phyloP scores from a whole-genome alignment of 805 yeast genomes.

The Torulaspora delbrueckii region DNA sequence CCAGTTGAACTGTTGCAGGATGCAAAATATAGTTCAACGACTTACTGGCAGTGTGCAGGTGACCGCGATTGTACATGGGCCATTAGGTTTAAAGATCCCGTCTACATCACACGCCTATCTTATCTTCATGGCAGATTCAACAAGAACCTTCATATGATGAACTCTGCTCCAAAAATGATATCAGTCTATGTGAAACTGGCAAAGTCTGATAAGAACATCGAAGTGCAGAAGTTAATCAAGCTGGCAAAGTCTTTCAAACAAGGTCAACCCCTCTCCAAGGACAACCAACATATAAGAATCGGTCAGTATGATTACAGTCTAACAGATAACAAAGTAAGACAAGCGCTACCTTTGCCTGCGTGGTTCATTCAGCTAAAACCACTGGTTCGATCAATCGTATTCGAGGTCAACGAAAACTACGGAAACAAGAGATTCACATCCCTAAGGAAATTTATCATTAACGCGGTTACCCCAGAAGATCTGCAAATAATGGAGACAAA shows the following conservation, averaged over 20 bases:
- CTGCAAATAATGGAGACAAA: constrained; percentile 22
- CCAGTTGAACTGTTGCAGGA: constrained; percentile 30
- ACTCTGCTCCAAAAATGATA: constrained; percentile 38
- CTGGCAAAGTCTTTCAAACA: constrained; percentile 17
- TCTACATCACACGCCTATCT: constrained; percentile 35
- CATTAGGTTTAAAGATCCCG: constrained; percentile 37
- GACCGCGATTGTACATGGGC: constrained; percentile 34
- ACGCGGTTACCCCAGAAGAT: constrained; percentile 41
- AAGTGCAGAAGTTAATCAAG: constrained; percentile 8
- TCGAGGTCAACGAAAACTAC: constrained; percentile 34
- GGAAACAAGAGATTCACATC: constrained; percentile 38
- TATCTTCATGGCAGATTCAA: constrained; percentile 37
- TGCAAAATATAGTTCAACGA: constrained; percentile 16
- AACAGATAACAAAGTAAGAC: constrained; percentile 23
- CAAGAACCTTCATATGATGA: constrained; percentile 37
- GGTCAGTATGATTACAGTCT: constrained; percentile 30
- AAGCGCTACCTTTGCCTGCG: constrained; percentile 30
- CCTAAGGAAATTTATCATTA: constrained; percentile 37
- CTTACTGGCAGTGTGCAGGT: constrained; percentile 33
- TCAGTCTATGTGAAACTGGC: constrained; percentile 32
- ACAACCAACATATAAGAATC: constrained; percentile 26
- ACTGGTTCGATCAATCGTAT: constrained; percentile 32
- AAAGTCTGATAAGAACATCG: constrained; percentile 6
- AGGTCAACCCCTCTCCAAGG: constrained; percentile 19
- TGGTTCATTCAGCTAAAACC: constrained; percentile 31